Percentiles rank a stretch among this genome's conserved stretches.
phyloP scores from a whole-genome alignment of 345 rosid genomes.

The Punica granatum region DNA sequence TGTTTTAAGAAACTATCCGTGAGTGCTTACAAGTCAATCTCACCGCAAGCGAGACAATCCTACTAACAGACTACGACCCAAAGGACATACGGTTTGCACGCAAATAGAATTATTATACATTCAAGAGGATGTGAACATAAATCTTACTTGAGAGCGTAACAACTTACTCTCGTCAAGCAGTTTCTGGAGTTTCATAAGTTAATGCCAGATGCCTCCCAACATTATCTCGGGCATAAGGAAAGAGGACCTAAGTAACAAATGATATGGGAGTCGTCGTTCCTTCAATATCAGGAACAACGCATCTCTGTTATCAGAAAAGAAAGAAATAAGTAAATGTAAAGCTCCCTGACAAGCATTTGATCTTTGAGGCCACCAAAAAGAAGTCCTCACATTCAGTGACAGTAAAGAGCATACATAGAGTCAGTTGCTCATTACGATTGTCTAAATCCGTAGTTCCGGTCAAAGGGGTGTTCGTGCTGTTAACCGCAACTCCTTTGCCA shows the following conservation, averaged over 20 bases:
- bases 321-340: background rate
- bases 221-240: conserved; percentile 84
- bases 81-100: background rate
- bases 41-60: background rate
- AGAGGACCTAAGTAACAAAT: conserved; percentile 82
- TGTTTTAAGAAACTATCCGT: conserved; percentile 1
- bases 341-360: background rate
- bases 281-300: conserved; percentile 89
- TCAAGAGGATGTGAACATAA: background rate
- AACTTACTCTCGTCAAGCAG: conserved; percentile 68
- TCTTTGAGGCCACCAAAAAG: background rate
- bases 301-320: conserved; percentile 44
- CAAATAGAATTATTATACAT: background rate
- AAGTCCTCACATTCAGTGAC: background rate
- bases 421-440: conserved; percentile 26
- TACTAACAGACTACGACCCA: background rate
- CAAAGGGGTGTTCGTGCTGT: conserved; percentile 20
- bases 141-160: conserved; percentile 65
- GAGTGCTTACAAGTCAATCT: background rate
- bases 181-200: conserved; percentile 70
- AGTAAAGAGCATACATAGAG: conserved; percentile 28
- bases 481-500: conserved; percentile 29
- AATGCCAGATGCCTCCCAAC: conserved; percentile 72
- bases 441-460: conserved; percentile 38
- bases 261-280: conserved; percentile 97